Percentiles rank a stretch among this genome's conserved stretches.
Evolutionary conservation across 352 stramenopile species (phyloP).

Genomic region (Phytophthora hibernalis): DNA sequence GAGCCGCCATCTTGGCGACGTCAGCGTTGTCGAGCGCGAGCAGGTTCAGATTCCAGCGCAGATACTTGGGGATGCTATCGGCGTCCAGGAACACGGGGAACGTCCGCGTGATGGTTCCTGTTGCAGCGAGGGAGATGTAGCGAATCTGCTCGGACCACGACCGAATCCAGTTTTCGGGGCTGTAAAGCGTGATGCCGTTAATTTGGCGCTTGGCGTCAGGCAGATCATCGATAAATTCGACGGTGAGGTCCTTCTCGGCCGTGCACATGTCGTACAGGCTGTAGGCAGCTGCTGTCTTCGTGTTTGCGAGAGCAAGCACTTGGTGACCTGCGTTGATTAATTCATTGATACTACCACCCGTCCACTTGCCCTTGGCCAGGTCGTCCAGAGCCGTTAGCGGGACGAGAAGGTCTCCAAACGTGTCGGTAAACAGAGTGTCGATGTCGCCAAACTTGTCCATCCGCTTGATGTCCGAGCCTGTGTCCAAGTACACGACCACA

Average conservation of each 20-base stretch:
- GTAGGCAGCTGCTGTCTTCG: slow-evolving; percentile 44
- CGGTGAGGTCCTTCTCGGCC: slow-evolving; percentile 39
- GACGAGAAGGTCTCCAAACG: slow-evolving; percentile 60
- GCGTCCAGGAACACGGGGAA: slow-evolving; percentile 45
- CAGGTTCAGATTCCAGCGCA: slow-evolving; percentile 69
- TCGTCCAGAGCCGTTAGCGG: slow-evolving; percentile 45
- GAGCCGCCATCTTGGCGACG: slow-evolving; percentile 58
- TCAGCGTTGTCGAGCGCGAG: slow-evolving; percentile 56
- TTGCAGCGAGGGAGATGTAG: slow-evolving; percentile 54
- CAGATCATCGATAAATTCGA: slow-evolving; percentile 50
- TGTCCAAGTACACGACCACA: slow-evolving; percentile 69
- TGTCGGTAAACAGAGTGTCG: slow-evolving; percentile 48
- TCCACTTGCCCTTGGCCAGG: slow-evolving; percentile 42
- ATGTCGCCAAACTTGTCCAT: slow-evolving; percentile 44
- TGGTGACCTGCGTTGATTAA: slow-evolving; percentile 54
- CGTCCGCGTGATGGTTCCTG: slow-evolving; percentile 29
- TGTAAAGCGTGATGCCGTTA: slow-evolving; percentile 59
- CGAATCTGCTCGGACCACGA: slow-evolving; percentile 58
- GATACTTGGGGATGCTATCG: slow-evolving; percentile 53
- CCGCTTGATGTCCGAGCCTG: slow-evolving; percentile 45
- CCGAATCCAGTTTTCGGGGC: slow-evolving; percentile 52
- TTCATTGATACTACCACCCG: slow-evolving; percentile 45
- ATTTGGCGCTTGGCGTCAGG: slow-evolving; percentile 46
- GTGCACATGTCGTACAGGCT: slow-evolving; percentile 50
- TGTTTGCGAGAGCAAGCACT: slow-evolving; percentile 53